These are phyloP conservation scores for Xylariaceae sp. DNA, from an alignment of 2,329 filamentous ascomycete species.

Conservation along the genomic window DNA sequence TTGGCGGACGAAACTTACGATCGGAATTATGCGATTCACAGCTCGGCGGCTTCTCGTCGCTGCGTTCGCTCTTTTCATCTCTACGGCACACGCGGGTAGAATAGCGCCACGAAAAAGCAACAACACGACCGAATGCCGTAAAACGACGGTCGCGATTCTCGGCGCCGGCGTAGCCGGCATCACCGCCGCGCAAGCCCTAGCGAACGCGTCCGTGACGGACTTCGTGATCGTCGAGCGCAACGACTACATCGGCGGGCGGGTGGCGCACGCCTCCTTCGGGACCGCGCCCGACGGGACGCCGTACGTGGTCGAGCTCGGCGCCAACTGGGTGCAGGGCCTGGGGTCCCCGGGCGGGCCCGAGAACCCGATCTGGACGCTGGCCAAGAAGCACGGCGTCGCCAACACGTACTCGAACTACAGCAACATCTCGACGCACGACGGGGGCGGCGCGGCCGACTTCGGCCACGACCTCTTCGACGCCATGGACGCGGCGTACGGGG, in stretches of 20 bases:
- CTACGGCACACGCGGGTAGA: conserved; percentile 3
- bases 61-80: conserved; percentile 11
- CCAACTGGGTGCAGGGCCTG: conserved; percentile 60
- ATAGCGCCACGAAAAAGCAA: not conserved
- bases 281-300: conserved; percentile 50
- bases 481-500: conserved; percentile 50
- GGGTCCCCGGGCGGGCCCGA: conserved; percentile 43
- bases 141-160: conserved; percentile 46
- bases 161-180: conserved; percentile 67
- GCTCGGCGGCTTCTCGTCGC: not conserved
- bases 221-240: conserved; percentile 69
- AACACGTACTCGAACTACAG: conserved; percentile 62
- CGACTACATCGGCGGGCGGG: conserved; percentile 63
- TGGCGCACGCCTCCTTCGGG: conserved; percentile 61
- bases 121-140: conserved; percentile 30
- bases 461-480: conserved; percentile 51
- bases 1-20: not conserved
- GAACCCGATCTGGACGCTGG: conserved; percentile 66
- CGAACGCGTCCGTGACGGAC: conserved; percentile 62
- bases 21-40: conserved; percentile 12
- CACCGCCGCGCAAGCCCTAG: conserved; percentile 64
- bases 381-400: conserved; percentile 59
- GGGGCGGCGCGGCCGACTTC: conserved; percentile 57
- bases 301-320: conserved; percentile 65
- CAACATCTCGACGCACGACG: conserved; percentile 62